A percentile compares a stretch with the other conserved stretches of the same genome.
Conservation (phyloP, 257 asterid genomes). For the Datura wrightii region DNA sequence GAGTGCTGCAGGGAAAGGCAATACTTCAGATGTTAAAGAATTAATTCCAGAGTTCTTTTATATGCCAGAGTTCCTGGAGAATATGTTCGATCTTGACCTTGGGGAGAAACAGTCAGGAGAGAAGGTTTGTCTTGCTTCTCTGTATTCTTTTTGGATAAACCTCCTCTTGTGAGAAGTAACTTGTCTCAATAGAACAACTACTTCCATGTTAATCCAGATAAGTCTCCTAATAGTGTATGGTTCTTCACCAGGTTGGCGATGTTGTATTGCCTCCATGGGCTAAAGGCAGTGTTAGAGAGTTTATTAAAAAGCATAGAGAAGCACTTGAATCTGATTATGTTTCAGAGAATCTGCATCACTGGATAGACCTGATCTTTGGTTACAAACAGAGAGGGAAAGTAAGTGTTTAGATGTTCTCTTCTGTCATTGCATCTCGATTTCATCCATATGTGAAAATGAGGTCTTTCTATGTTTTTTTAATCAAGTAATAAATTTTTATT, state of each 20-base stretch:
- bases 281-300: constrained; percentile 88
- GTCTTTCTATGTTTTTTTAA: background rate
- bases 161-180: background rate
- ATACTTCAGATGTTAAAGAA: constrained; percentile 99
- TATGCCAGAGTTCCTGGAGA: constrained; percentile 93
- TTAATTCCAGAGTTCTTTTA: constrained; percentile 97
- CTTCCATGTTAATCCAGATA: constrained; percentile 22
- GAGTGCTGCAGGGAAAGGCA: constrained; percentile 99
- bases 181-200: background rate
- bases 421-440: constrained; percentile 18
- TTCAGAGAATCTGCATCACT: constrained; percentile 94
- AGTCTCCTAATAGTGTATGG: constrained; percentile 37
- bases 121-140: constrained; percentile 64
- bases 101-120: constrained; percentile 99
- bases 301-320: constrained; percentile 90
- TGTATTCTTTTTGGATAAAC: background rate
- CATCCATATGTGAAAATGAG: background rate
- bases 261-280: constrained; percentile 98
- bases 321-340: constrained; percentile 98
- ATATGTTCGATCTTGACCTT: constrained; percentile 87
- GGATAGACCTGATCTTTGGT: constrained; percentile 99
- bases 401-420: constrained; percentile 37
- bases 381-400: constrained; percentile 97
- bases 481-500: background rate
- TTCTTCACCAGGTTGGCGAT: constrained; percentile 79